A percentile compares a stretch with the other conserved stretches of the same genome.
These are phyloP conservation scores for Dothistroma septosporum DNA, from an alignment of 2,329 filamentous ascomycete genomes.

Conservation along the genomic window DNA sequence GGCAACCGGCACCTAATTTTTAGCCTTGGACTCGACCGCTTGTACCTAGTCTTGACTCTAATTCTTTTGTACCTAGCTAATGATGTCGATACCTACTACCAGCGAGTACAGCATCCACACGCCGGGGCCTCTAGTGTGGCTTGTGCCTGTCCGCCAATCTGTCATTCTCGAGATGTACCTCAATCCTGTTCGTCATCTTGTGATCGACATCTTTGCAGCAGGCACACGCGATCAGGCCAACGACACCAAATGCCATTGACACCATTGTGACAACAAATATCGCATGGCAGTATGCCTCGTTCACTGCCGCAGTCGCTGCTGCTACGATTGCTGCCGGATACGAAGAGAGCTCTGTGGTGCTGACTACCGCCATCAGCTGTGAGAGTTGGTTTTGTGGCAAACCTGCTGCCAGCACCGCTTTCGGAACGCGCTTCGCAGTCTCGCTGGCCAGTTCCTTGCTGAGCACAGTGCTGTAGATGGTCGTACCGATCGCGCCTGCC, in stretches of 20 bases:
- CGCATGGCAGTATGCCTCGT: constrained; percentile 14
- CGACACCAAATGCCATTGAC: constrained; percentile 21
- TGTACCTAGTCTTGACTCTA: neutral
- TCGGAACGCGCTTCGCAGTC: constrained; percentile 11
- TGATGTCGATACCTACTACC: neutral
- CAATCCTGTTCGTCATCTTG: constrained; percentile 30
- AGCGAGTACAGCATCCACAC: neutral
- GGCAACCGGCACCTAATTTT: neutral
- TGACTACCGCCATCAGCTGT: constrained; percentile 10
- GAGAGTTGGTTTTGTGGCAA: constrained; percentile 8
- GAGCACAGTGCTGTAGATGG: constrained; percentile 15
- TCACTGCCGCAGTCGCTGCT: constrained; percentile 9
- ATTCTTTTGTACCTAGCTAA: neutral
- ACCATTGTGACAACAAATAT: constrained; percentile 21
- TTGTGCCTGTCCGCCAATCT: constrained; percentile 22
- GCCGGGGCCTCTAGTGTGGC: constrained; percentile 7
- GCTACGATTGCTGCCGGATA: constrained; percentile 10
- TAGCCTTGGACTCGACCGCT: neutral
- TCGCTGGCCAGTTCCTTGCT: constrained; percentile 9
- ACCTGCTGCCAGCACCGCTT: constrained; percentile 20
- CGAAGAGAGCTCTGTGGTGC: constrained; percentile 6
- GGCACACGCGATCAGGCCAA: constrained; percentile 20
- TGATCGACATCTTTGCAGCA: constrained; percentile 24
- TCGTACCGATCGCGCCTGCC: constrained; percentile 13
- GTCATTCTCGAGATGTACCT: constrained; percentile 29